Conservation (phyloP, 495 filamentous ascomycete species). For the Parmelia sp. region DNA sequence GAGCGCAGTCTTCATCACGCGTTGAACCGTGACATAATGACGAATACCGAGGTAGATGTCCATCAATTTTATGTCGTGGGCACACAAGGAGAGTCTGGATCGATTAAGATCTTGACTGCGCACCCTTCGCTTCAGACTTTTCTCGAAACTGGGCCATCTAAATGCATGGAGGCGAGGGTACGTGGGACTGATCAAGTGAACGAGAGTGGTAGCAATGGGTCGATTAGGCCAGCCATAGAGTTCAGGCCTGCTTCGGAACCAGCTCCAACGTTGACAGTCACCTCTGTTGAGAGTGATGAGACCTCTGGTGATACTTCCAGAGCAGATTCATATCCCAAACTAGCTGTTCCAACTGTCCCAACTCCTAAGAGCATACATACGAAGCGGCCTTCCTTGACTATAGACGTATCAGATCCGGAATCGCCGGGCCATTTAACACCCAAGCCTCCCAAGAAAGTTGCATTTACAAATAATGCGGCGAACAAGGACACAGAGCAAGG, state of each 20-base stretch:
- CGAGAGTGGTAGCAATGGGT: conserved; percentile 7
- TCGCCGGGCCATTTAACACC: background rate
- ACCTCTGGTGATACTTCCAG: conserved; percentile 6
- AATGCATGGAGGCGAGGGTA: conserved; percentile 18
- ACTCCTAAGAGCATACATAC: conserved; percentile 7
- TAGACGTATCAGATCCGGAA: background rate
- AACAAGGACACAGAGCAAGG: conserved; percentile 29
- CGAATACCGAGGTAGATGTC: conserved; percentile 20
- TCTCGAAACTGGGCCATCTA: conserved; percentile 19
- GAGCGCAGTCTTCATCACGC: conserved; percentile 20
- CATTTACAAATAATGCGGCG: conserved; percentile 23
- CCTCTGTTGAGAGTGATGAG: conserved; percentile 8
- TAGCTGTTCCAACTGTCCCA: conserved; percentile 6
- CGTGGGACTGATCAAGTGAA: conserved; percentile 11
- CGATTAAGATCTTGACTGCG: conserved; percentile 20
- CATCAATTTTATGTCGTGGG: conserved; percentile 26
- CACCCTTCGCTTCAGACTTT: conserved; percentile 20
- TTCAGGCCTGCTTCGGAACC: conserved; percentile 7
- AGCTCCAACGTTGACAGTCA: conserved; percentile 14
- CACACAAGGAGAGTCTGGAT: conserved; percentile 12
- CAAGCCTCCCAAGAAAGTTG: conserved; percentile 7
- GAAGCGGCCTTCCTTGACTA: conserved; percentile 25
- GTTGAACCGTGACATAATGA: conserved; percentile 19
- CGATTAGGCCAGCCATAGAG: background rate
- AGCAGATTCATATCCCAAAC: background rate